phyloP scores from a whole-genome alignment of 306 rosid species.

The Vigna radiata region DNA sequence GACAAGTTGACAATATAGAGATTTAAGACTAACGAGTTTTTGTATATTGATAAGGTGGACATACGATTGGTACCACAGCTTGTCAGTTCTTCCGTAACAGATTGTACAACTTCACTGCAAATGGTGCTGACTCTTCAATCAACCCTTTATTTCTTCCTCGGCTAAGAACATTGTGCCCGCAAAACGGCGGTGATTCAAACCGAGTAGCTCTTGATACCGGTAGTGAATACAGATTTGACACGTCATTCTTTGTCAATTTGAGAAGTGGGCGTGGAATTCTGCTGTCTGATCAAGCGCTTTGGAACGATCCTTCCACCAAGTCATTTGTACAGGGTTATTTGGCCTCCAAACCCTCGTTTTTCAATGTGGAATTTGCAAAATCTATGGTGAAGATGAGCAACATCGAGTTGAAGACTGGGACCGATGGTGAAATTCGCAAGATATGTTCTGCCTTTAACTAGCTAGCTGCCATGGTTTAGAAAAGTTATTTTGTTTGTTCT shows the following conservation, averaged over 20 bases:
- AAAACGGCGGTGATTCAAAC: constrained; percentile 44
- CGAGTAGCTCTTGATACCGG: constrained; percentile 58
- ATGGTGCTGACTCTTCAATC: constrained; percentile 60
- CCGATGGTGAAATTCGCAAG: constrained; percentile 66
- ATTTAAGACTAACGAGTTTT: not conserved
- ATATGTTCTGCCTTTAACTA: constrained; percentile 60
- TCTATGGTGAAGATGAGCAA: constrained; percentile 75
- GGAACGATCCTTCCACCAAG: constrained; percentile 67
- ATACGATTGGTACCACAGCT: constrained; percentile 66
- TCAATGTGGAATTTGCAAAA: constrained; percentile 59
- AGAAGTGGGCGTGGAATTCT: constrained; percentile 57
- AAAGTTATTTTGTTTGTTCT: not conserved
- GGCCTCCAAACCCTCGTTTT: constrained; percentile 41
- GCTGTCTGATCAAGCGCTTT: constrained; percentile 63
- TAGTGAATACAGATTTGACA: constrained; percentile 55
- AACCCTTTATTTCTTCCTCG: constrained; percentile 54
- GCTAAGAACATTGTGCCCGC: constrained; percentile 63
- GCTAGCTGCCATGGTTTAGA: not conserved
- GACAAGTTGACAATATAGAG: not conserved
- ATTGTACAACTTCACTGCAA: constrained; percentile 57
- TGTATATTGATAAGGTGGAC: constrained; percentile 52
- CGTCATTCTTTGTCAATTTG: constrained; percentile 52
- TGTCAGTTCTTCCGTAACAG: constrained; percentile 59
- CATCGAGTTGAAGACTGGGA: constrained; percentile 55
- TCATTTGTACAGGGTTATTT: constrained; percentile 50